Percentiles rank a stretch among this genome's conserved stretches.
Evolutionary conservation across 176 grass and related monocot genomes (phyloP).

Genomic region (Triticum urartu): DNA sequence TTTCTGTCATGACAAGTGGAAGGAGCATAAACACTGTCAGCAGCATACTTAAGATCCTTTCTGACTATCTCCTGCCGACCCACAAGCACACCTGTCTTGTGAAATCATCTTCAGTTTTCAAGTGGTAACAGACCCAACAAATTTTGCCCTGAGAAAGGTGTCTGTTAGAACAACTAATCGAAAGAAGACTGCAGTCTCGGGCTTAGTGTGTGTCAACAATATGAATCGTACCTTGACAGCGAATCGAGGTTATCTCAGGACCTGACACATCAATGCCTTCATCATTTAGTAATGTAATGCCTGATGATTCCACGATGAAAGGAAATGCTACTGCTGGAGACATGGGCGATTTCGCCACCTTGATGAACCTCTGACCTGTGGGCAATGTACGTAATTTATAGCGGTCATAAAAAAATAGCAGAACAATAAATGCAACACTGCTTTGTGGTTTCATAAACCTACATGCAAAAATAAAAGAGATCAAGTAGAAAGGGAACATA

Average conservation of each 20-base stretch:
- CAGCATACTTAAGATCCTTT: background rate
- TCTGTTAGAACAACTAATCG: slow-evolving; percentile 20
- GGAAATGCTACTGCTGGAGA: slow-evolving; percentile 84
- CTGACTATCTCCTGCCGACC: background rate
- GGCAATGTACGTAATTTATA: background rate
- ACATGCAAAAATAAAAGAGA: background rate
- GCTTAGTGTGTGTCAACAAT: background rate
- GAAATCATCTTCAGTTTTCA: background rate
- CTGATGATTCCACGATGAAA: slow-evolving; percentile 73
- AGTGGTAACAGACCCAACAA: slow-evolving; percentile 48
- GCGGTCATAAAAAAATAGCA: background rate
- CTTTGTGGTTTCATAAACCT: slow-evolving; percentile 1
- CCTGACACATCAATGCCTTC: slow-evolving; percentile 64
- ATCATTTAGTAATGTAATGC: slow-evolving; percentile 64
- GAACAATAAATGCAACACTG: background rate
- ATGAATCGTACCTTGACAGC: slow-evolving; percentile 58
- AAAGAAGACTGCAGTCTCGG: slow-evolving; percentile 3
- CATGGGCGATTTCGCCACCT: slow-evolving; percentile 92
- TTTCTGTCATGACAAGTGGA: background rate
- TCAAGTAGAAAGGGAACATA: background rate
- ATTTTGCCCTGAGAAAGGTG: slow-evolving; percentile 58
- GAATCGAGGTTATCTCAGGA: slow-evolving; percentile 72
- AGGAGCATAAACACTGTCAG: background rate
- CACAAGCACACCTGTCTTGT: background rate
- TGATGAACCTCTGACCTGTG: slow-evolving; percentile 78